Evolutionary conservation across 768 basidiomycete species (phyloP).

Genomic region (Mycena olivaceomarginata): DNA sequence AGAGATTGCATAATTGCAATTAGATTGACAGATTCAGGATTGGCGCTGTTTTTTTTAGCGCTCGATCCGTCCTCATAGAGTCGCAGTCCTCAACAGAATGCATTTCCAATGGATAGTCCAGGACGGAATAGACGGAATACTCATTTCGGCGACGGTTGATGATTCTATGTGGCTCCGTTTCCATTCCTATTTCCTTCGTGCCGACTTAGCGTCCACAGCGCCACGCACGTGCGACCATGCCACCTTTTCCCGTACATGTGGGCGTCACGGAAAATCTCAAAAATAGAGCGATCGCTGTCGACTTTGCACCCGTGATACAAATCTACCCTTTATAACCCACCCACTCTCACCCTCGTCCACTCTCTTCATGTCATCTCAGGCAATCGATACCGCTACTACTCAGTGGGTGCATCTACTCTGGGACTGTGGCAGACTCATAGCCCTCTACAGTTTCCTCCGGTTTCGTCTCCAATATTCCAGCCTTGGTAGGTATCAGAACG

Average conservation of each 20-base stretch:
- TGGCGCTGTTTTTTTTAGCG: not conserved
- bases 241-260: not conserved
- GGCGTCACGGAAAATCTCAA: not conserved
- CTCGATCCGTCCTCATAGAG: not conserved
- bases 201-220: not conserved
- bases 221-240: not conserved
- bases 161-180: slow-evolving; percentile 14
- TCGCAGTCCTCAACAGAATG: not conserved
- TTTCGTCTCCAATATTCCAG: slow-evolving; percentile 22
- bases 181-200: not conserved
- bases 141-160: not conserved
- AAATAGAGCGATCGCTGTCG: slow-evolving; percentile 2
- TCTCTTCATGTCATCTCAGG: slow-evolving; percentile 17
- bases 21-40: slow-evolving; percentile 6
- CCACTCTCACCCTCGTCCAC: not conserved
- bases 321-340: slow-evolving; percentile 3
- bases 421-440: not conserved
- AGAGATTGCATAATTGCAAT: slow-evolving; percentile 11
- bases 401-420: slow-evolving; percentile 5
- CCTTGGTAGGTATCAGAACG: not conserved
- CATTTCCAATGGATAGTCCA: not conserved
- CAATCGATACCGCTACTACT: slow-evolving; percentile 14
- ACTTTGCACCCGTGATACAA: slow-evolving; percentile 8
- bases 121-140: not conserved
- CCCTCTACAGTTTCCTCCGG: slow-evolving; percentile 9